Evolutionary conservation across 1,139 yeast genomes (phyloP), one percentile per base, ranked within the genome.

Genomic region (Lodderomyces margitis): DNA sequence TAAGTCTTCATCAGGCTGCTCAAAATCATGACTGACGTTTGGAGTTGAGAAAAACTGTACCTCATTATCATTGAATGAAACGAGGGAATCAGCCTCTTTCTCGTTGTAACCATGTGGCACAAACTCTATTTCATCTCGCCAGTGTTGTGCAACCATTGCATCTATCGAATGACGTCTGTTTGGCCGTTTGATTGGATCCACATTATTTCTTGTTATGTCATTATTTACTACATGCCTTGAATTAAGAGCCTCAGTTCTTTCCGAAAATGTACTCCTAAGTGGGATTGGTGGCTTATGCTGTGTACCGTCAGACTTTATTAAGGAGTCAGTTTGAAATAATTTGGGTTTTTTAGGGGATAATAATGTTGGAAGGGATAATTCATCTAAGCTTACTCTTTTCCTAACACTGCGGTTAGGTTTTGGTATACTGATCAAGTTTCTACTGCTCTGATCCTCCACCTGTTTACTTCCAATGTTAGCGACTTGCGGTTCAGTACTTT

Each of bases 161-260:
- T 43, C 44, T 15, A 43, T 42, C 9, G 31, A 21, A 7, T 19
- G 23, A 15, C 23, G 16, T 14, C 41, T 39, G 9, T 5, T 8
- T 10, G 34, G 34, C 16, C 39, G 38, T 41, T 68, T 69, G 16
- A 61, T 47, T 1, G 75, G 75, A 44, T 70, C 75, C 9, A 59
- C 67, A 44, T 66, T 41, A 30, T 28, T 28, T 15, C 32, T 28
- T 15, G 52, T 46, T 16, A 49, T 39, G 40, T 55, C 59, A 17
- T 44, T 48, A 3, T 42, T 34, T 4, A 44, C 42, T 12, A 58
- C 40, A 34, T 60, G 51, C 10, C 58, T 50, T 2, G 59, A 55
- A 48, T 62, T 59, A 28, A 70, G 55, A 14, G 40, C 36, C 2
- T 43, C 40, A 5, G 68, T 62, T 4, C 48, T 45, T 2, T 48